A percentile compares a stretch with the other conserved stretches of the same genome.
Conservation (phyloP, 2,329 filamentous ascomycete species). For the Fusarium armeniacum region DNA sequence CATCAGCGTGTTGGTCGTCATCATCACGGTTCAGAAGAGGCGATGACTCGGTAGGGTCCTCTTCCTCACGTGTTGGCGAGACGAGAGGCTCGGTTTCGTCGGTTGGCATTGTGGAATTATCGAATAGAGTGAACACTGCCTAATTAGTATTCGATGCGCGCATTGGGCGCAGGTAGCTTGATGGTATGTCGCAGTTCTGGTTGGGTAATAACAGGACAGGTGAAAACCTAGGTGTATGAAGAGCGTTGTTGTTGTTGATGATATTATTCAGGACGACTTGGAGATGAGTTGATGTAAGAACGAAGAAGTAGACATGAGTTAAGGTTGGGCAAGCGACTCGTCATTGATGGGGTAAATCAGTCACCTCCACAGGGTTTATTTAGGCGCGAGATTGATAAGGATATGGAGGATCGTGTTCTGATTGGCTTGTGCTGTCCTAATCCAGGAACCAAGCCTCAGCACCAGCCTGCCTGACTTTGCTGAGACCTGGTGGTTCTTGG, state of each 20-base stretch:
- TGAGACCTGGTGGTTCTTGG: slow-evolving; percentile 29
- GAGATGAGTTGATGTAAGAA: slow-evolving; percentile 32
- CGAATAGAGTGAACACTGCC: slow-evolving; percentile 49
- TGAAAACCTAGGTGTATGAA: not conserved
- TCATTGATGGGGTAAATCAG: slow-evolving; percentile 46
- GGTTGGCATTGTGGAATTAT: slow-evolving; percentile 58
- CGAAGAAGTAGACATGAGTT: slow-evolving; percentile 23
- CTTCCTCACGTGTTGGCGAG: slow-evolving; percentile 52
- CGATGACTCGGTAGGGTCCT: slow-evolving; percentile 61
- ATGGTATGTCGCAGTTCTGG: not conserved
- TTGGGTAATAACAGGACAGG: not conserved
- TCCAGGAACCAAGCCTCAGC: slow-evolving; percentile 44
- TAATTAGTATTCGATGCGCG: slow-evolving; percentile 23
- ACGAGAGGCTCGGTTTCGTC: slow-evolving; percentile 63
- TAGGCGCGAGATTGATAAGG: slow-evolving; percentile 45
- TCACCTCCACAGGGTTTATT: slow-evolving; percentile 35
- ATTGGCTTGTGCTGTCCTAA: slow-evolving; percentile 35
- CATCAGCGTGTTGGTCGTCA: slow-evolving; percentile 56
- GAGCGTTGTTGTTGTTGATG: slow-evolving; percentile 27
- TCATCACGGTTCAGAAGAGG: slow-evolving; percentile 62
- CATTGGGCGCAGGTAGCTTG: slow-evolving; percentile 26
- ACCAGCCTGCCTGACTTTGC: not conserved
- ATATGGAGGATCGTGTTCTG: slow-evolving; percentile 30
- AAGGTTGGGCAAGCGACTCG: slow-evolving; percentile 49
- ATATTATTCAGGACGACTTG: slow-evolving; percentile 30